Evolutionary conservation across 371 early-diverging fungal species (phyloP).

Genomic region (Sporodiniella umbellata): DNA sequence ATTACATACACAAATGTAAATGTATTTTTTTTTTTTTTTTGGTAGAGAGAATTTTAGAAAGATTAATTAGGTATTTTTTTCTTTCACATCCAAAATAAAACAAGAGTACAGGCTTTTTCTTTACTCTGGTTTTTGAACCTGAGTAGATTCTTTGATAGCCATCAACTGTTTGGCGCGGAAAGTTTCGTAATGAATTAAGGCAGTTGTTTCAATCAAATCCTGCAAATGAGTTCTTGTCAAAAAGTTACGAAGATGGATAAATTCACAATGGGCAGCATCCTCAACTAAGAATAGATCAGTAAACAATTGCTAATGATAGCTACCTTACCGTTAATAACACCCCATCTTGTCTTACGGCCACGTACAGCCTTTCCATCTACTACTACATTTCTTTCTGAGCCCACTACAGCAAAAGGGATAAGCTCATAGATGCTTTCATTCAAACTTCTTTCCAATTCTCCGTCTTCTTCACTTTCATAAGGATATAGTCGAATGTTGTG

Average conservation of each 20-base stretch:
- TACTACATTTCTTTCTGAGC: constrained; percentile 77
- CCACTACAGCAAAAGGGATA: constrained; percentile 84
- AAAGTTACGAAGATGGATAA: constrained; percentile 82
- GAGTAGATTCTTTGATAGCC: constrained; percentile 66
- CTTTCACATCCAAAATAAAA: background rate
- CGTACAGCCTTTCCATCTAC: constrained; percentile 78
- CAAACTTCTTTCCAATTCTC: constrained; percentile 69
- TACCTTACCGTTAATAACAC: constrained; percentile 56
- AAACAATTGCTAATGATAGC: background rate
- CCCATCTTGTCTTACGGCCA: constrained; percentile 67
- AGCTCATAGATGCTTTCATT: constrained; percentile 73
- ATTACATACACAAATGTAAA: background rate
- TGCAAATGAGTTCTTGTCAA: constrained; percentile 83
- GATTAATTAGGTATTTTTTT: background rate
- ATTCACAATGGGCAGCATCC: constrained; percentile 74
- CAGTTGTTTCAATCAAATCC: constrained; percentile 84
- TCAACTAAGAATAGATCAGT: constrained; percentile 46
- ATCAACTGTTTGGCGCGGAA: constrained; percentile 87
- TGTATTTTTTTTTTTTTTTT: background rate
- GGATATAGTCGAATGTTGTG: constrained; percentile 92
- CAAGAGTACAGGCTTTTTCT: no score
- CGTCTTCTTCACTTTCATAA: constrained; percentile 70
- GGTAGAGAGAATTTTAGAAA: no score
- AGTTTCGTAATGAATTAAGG: constrained; percentile 83
- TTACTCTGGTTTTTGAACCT: constrained; percentile 1